Evolutionary conservation across 768 basidiomycete genomes (phyloP).

Genomic region (Trametes villosa): DNA sequence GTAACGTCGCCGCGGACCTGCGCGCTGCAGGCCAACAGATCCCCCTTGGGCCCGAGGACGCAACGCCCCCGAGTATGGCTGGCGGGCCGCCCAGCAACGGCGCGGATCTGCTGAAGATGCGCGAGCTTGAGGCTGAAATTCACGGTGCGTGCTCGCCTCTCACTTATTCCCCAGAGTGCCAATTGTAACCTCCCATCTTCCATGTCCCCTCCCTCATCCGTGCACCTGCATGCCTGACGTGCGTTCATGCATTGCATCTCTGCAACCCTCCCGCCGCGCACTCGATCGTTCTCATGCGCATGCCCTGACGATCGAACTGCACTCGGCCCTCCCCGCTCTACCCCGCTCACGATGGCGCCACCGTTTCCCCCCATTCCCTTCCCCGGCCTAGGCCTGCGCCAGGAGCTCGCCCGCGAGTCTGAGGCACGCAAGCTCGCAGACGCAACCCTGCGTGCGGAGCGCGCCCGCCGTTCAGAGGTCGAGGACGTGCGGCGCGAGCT

Average conservation of each 20-base stretch:
- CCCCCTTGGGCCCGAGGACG: conserved; percentile 14
- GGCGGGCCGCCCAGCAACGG: conserved; percentile 5
- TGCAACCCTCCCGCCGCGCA: not conserved
- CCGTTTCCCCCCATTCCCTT: not conserved
- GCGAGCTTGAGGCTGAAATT: conserved; percentile 22
- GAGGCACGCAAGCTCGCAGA: conserved; percentile 28
- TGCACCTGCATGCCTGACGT: not conserved
- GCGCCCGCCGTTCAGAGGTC: conserved; percentile 26
- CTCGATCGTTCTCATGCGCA: not conserved
- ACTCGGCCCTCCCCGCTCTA: not conserved
- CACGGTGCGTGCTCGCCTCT: conserved; percentile 17
- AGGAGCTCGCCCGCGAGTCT: conserved; percentile 25
- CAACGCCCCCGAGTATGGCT: conserved; percentile 12
- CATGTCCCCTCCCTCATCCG: not conserved
- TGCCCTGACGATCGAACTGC: not conserved
- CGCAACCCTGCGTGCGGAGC: conserved; percentile 29
- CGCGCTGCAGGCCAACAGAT: conserved; percentile 12
- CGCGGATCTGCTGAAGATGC: conserved; percentile 1
- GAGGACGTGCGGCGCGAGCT: conserved; percentile 35
- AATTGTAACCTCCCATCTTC: not conserved
- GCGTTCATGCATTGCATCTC: not conserved
- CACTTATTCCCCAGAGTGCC: not conserved
- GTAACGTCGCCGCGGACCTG: conserved; percentile 22
- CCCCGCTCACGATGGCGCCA: too few relatives aligned
- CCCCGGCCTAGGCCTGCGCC: conserved; percentile 24